Base-by-base conservation (phyloP, 2,329 filamentous ascomycete species). In the Arthrinium puccinioides region DNA sequence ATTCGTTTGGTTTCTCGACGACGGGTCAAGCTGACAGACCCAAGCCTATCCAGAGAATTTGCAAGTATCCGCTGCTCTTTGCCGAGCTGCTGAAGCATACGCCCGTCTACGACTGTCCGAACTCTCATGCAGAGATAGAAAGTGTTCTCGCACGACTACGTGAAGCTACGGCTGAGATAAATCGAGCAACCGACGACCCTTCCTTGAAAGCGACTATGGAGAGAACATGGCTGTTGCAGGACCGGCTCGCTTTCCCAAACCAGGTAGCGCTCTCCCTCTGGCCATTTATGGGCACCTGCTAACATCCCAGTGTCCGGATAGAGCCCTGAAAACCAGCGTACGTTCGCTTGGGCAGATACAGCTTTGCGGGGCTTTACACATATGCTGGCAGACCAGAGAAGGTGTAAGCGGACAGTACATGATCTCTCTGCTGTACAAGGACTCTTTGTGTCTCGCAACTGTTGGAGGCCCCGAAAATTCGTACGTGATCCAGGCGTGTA, bases 31-130 rank as follows among this genome's bases (percentile, higher is more conserved):
- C 44, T 44, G 47, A 39, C 37, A 23, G 13, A 11, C 26, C 26
- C 14, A 38, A 94, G 86, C 92, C 90, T 1, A 89, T 96, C 15
- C 90, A 98, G 61, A 76, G 90, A 38, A 76, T 96, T 16, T 94
- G 87, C 66, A 87, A 84, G 62, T 97, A 97, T 54, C 87, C 87
- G 9, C 67, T 98, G 4, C 67, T 97, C 3, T 89, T 97, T 52
- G 73, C 79, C 5, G 87, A 96, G 51, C 69, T 98, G 8, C 70
- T 89, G 42, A 89, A 84, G 51, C 74, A 82, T 47, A 96, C 89
- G 0, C 86, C 87, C 2, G 84, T 87, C 2, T 80, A 76, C 38
- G 90, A 97, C 54, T 94, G 88, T 51, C 87, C 88, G 0, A 79
- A 79, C 43, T 83, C 87, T 1, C 84, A 95, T 59, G 79, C 83